A percentile compares a stretch with the other conserved stretches of the same genome.
These are phyloP conservation scores for Pythium sukuiense DNA, from an alignment of 352 stramenopile genomes.

Conservation along the genomic window DNA sequence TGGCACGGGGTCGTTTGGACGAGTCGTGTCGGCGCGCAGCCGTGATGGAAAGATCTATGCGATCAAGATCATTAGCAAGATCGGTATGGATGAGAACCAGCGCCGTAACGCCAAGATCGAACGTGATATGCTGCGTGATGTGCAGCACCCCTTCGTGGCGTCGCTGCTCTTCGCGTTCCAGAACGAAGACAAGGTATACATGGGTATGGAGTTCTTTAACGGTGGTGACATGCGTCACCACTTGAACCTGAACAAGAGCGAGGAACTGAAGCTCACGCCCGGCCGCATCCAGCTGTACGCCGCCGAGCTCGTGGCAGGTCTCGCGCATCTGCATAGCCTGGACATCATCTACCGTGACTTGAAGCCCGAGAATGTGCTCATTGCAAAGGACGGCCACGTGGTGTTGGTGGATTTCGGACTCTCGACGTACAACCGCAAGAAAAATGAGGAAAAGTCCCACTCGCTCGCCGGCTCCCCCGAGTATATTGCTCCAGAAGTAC, in stretches of 20 bases:
- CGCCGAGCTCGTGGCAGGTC: slow-evolving; percentile 75
- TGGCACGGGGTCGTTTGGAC: slow-evolving; percentile 81
- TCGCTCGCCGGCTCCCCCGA: slow-evolving; percentile 82
- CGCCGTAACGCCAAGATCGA: slow-evolving; percentile 89
- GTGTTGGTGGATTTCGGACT: slow-evolving; percentile 92
- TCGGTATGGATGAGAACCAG: slow-evolving; percentile 84
- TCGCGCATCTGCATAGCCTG: slow-evolving; percentile 88
- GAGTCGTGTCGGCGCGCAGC: slow-evolving; percentile 74
- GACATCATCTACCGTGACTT: slow-evolving; percentile 90
- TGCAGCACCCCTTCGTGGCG: slow-evolving; percentile 97
- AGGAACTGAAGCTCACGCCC: slow-evolving; percentile 66
- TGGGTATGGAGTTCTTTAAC: slow-evolving; percentile 98
- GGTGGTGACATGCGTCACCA: slow-evolving; percentile 94
- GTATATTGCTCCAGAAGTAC: slow-evolving; percentile 93
- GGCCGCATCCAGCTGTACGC: slow-evolving; percentile 83
- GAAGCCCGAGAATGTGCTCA: slow-evolving; percentile 88
- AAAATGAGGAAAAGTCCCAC: slow-evolving; percentile 46
- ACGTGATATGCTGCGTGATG: slow-evolving; percentile 92
- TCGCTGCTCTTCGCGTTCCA: slow-evolving; percentile 97
- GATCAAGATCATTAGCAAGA: slow-evolving; percentile 90
- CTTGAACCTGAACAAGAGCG: slow-evolving; percentile 65
- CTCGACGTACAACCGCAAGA: slow-evolving; percentile 71
- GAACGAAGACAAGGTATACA: slow-evolving; percentile 97
- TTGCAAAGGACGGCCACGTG: slow-evolving; percentile 87
- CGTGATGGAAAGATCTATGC: slow-evolving; percentile 75